A percentile compares a stretch with the other conserved stretches of the same genome.
Evolutionary conservation across 139 green algal genomes (phyloP).

Genomic region (Micractinium conductrix): DNA sequence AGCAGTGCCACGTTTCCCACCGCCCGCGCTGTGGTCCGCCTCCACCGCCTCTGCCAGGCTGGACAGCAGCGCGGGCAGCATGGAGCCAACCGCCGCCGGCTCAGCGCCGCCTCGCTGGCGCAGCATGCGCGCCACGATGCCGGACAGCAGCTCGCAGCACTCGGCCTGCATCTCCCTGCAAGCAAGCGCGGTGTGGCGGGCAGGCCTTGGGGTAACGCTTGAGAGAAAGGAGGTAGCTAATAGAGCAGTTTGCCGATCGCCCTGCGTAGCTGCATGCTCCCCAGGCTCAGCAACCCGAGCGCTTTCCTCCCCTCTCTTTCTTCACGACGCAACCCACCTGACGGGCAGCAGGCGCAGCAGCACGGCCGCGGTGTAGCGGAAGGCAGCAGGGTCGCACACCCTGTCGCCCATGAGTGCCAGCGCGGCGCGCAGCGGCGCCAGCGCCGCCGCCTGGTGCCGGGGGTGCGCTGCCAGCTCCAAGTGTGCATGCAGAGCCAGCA

Average conservation of each 20-base stretch:
- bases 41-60: conserved; percentile 43
- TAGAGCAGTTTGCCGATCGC: neutral
- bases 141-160: conserved; percentile 51
- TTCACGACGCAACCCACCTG: conserved; percentile 7
- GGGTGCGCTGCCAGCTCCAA: conserved; percentile 40
- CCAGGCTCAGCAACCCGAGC: no score
- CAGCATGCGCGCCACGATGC: conserved; percentile 30
- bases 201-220: neutral
- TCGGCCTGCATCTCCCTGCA: conserved; percentile 41
- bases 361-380: conserved; percentile 52
- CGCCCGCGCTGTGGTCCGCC: conserved; percentile 5
- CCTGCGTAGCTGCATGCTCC: no score
- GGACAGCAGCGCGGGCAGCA: conserved; percentile 52
- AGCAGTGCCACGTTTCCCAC: neutral
- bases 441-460: conserved; percentile 36
- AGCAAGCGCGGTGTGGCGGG: no score
- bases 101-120: neutral
- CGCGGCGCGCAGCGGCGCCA: conserved; percentile 45
- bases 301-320: no score
- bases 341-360: conserved; percentile 52
- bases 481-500: conserved; percentile 49
- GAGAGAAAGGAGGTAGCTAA: neutral
- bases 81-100: conserved; percentile 27
- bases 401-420: conserved; percentile 42
- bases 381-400: conserved; percentile 34